A percentile compares a stretch with the other conserved stretches of the same genome.
Evolutionary conservation across 2,329 filamentous ascomycete species (phyloP).

Genomic region (Monilinia polystroma): DNA sequence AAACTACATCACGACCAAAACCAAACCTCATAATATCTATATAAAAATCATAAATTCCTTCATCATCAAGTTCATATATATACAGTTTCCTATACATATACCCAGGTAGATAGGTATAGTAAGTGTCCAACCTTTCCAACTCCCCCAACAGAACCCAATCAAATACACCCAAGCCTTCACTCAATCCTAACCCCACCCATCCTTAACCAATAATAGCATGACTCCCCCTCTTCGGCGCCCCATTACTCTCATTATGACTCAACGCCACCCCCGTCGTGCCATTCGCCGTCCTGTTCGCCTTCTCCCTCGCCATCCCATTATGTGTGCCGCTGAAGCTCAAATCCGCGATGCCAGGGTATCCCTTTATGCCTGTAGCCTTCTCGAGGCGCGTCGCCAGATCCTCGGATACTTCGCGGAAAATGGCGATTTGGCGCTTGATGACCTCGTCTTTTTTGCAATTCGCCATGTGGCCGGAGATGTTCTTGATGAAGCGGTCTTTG

Average conservation of each 20-base stretch:
- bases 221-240: constrained; percentile 43
- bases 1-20: too few relatives aligned
- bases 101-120: too few relatives aligned
- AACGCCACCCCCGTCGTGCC: constrained; percentile 44
- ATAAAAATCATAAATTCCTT: too few relatives aligned
- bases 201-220: constrained; percentile 10
- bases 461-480: constrained; percentile 56
- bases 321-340: constrained; percentile 60
- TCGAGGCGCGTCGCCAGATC: constrained; percentile 54
- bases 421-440: constrained; percentile 57
- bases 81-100: too few relatives aligned
- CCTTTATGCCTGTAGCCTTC: constrained; percentile 56
- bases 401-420: constrained; percentile 56
- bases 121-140: neutral
- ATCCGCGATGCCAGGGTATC: constrained; percentile 55
- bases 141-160: too few relatives aligned
- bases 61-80: too few relatives aligned
- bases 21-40: too few relatives aligned
- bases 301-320: constrained; percentile 55
- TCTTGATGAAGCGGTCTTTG: constrained; percentile 60
- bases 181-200: neutral
- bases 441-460: constrained; percentile 54
- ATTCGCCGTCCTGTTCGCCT: constrained; percentile 50
- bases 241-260: constrained; percentile 46
- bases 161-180: neutral